Conservation (phyloP, 768 basidiomycete genomes). For the Rhodotorula diobovata region DNA sequence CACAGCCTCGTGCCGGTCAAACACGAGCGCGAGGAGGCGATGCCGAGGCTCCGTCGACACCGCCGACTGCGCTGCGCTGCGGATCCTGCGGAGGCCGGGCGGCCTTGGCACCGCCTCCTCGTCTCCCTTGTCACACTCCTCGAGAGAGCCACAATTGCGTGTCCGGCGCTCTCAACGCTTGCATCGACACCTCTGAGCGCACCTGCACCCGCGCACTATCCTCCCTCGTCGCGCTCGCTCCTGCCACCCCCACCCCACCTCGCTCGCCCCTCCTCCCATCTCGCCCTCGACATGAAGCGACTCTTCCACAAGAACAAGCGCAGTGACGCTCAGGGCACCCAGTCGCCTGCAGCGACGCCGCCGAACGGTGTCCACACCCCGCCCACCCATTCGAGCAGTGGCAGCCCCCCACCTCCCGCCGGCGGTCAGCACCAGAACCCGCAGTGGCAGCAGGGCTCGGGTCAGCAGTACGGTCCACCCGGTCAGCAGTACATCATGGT, state of each 20-base stretch:
- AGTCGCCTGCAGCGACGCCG: neutral
- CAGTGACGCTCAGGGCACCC: neutral
- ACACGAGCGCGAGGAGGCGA: no score
- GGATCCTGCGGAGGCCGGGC: no score
- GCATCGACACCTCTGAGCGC: no score
- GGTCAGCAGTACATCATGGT: slow-evolving; percentile 2
- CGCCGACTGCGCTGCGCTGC: no score
- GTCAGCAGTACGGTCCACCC: neutral
- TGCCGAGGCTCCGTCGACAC: no score
- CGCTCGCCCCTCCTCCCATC: neutral
- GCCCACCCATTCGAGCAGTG: neutral
- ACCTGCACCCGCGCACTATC: neutral
- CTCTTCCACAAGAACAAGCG: slow-evolving; percentile 22
- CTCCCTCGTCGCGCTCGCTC: neutral
- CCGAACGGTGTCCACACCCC: neutral
- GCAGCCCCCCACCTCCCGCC: neutral
- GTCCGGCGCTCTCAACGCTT: no score
- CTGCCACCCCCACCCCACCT: neutral
- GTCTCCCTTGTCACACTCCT: no score
- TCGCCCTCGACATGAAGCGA: slow-evolving; percentile 11
- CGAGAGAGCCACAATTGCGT: no score
- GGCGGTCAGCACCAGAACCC: neutral
- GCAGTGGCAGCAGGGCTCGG: neutral
- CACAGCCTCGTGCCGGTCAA: no score
- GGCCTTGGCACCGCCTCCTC: no score